Evolutionary conservation across 495 filamentous ascomycete genomes (phyloP).

Genomic region (Lasiosphaeriaceae sp.): DNA sequence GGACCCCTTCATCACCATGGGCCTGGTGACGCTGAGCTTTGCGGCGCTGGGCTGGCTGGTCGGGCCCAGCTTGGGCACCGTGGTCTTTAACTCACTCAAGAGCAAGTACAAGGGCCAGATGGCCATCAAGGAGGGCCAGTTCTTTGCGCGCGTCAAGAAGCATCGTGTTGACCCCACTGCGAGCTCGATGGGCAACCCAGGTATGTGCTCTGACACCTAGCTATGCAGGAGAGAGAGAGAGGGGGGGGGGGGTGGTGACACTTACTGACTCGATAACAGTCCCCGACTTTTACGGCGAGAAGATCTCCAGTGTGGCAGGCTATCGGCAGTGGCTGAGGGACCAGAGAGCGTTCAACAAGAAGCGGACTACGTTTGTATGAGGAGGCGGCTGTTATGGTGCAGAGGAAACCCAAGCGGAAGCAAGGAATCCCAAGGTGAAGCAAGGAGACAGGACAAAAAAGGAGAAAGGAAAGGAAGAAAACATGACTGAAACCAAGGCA

Average conservation of each 20-base stretch:
- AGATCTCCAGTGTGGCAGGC: slow-evolving; percentile 86
- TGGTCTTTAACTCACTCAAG: slow-evolving; percentile 68
- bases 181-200: slow-evolving; percentile 51
- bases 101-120: slow-evolving; percentile 63
- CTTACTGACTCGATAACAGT: slow-evolving; percentile 21
- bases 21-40: slow-evolving; percentile 66
- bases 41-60: slow-evolving; percentile 79
- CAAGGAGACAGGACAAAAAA: neutral
- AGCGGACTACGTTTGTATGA: slow-evolving; percentile 62
- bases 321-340: slow-evolving; percentile 96
- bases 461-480: neutral
- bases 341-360: slow-evolving; percentile 93
- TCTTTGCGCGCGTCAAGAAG: slow-evolving; percentile 82
- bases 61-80: slow-evolving; percentile 75
- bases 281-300: slow-evolving; percentile 80
- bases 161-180: slow-evolving; percentile 80
- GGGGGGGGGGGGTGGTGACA: no score
- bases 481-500: neutral
- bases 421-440: neutral
- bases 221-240: no score
- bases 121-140: slow-evolving; percentile 81
- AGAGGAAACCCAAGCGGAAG: no score
- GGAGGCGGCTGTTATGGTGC: neutral
- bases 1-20: slow-evolving; percentile 82
- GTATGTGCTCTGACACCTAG: no score